These are phyloP conservation scores for Hymenoscyphus occultus DNA, from an alignment of 2,329 filamentous ascomycete genomes.

Conservation along the genomic window DNA sequence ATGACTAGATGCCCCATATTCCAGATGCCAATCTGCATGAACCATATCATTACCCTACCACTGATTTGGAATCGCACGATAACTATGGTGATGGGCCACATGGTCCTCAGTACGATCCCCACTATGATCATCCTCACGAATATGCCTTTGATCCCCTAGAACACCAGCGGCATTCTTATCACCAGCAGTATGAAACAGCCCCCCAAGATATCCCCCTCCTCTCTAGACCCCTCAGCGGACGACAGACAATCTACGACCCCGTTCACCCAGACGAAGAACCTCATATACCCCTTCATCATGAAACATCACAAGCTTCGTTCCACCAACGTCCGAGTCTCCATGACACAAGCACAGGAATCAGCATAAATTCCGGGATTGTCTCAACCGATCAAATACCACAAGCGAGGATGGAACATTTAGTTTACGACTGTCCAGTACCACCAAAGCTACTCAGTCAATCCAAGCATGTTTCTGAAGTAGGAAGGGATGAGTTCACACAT, in stretches of 20 bases:
- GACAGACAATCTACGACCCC: slow-evolving; percentile 17
- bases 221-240: slow-evolving; percentile 11
- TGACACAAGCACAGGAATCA: slow-evolving; percentile 1
- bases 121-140: slow-evolving; percentile 11
- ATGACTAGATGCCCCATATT: slow-evolving; percentile 11
- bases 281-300: slow-evolving; percentile 3
- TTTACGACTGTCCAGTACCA: slow-evolving; percentile 26
- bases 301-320: slow-evolving; percentile 4
- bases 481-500: slow-evolving; percentile 52
- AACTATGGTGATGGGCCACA: slow-evolving; percentile 10
- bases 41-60: slow-evolving; percentile 6
- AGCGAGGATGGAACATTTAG: slow-evolving; percentile 15
- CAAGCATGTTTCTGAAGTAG: slow-evolving; percentile 10
- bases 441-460: slow-evolving; percentile 21
- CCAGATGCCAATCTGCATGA: slow-evolving; percentile 11
- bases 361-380: slow-evolving; percentile 4
- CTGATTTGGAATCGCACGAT: slow-evolving; percentile 9
- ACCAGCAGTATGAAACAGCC: slow-evolving; percentile 17
- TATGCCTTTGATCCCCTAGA: slow-evolving; percentile 19
- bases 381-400: slow-evolving; percentile 10
- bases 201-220: slow-evolving; percentile 24
- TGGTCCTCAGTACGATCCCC: not conserved
- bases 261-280: slow-evolving; percentile 1
- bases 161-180: slow-evolving; percentile 11
- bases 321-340: slow-evolving; percentile 6